phyloP scores from a whole-genome alignment of 345 rosid genomes.

The Barbarea vulgaris region DNA sequence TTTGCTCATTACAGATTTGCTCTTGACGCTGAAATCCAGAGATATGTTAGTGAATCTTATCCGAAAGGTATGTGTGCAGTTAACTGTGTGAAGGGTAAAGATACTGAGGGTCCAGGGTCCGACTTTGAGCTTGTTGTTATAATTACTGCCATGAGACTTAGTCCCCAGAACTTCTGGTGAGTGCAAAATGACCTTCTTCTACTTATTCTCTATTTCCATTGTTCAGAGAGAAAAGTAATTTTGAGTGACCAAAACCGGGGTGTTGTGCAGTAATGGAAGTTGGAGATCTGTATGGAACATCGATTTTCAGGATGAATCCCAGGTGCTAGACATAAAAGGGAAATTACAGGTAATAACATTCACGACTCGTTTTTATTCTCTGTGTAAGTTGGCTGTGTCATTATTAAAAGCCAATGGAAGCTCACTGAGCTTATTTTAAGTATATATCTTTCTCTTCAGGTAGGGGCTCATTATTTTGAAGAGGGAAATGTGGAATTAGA shows the following conservation, averaged over 20 bases:
- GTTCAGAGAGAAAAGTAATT: neutral
- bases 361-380: neutral
- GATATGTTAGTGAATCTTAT: constrained; percentile 86
- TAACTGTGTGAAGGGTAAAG: constrained; percentile 76
- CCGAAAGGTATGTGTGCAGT: constrained; percentile 89
- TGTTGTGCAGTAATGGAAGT: constrained; percentile 73
- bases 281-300: constrained; percentile 95
- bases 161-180: constrained; percentile 97
- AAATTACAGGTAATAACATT: constrained; percentile 75
- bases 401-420: constrained; percentile 12
- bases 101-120: constrained; percentile 79
- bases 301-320: constrained; percentile 78
- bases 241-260: constrained; percentile 22
- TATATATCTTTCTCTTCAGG: constrained; percentile 49
- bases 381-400: constrained; percentile 3
- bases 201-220: constrained; percentile 6
- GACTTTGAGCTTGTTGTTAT: constrained; percentile 87
- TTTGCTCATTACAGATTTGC: constrained; percentile 61
- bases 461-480: constrained; percentile 96
- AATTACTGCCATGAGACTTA: constrained; percentile 78
- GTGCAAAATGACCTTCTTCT: constrained; percentile 35
- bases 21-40: constrained; percentile 79
- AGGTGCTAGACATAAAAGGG: constrained; percentile 71
- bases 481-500: constrained; percentile 99
- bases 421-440: constrained; percentile 1